Percentiles rank a stretch among this genome's conserved stretches.
phyloP scores from a whole-genome alignment of 768 basidiomycete genomes.

The Macrolepiota dolichaula region DNA sequence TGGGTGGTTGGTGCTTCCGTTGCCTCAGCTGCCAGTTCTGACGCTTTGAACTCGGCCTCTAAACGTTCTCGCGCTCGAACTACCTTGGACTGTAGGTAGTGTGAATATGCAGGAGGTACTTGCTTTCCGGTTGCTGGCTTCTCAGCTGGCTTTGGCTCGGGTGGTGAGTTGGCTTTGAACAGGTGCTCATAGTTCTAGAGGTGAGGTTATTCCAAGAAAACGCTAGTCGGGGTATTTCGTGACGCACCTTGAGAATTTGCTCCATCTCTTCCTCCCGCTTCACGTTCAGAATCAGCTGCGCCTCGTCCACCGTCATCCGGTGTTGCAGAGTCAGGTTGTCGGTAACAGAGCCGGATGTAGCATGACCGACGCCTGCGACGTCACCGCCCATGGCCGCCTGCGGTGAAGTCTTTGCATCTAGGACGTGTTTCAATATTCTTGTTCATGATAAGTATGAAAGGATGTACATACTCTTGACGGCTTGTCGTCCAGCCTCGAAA shows the following conservation, averaged over 20 bases:
- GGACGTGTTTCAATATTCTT: not conserved
- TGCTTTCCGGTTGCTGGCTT: constrained; percentile 43
- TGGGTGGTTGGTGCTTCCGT: constrained; percentile 17
- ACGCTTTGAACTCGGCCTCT: constrained; percentile 70
- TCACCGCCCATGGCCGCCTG: constrained; percentile 66
- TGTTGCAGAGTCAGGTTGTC: constrained; percentile 83
- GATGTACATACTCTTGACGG: constrained; percentile 75
- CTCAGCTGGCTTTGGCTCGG: constrained; percentile 47
- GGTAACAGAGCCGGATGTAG: constrained; percentile 69
- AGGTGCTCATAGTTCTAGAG: constrained; percentile 87
- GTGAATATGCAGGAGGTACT: constrained; percentile 56
- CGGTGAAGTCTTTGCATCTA: constrained; percentile 84
- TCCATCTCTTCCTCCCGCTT: constrained; percentile 73
- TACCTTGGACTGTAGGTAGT: constrained; percentile 98
- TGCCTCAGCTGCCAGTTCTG: constrained; percentile 21
- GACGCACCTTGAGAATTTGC: constrained; percentile 65
- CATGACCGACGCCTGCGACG: constrained; percentile 69
- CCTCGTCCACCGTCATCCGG: constrained; percentile 95
- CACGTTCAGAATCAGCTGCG: constrained; percentile 85
- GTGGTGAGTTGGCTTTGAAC: constrained; percentile 84
- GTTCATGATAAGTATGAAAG: not conserved
- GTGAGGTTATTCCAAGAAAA: not conserved
- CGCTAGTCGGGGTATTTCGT: not conserved
- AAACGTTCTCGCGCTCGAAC: constrained; percentile 91
- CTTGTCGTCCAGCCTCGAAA: constrained; percentile 85